phyloP scores from a whole-genome alignment of 805 yeast species.

The Saccharomycopsis sp. region DNA sequence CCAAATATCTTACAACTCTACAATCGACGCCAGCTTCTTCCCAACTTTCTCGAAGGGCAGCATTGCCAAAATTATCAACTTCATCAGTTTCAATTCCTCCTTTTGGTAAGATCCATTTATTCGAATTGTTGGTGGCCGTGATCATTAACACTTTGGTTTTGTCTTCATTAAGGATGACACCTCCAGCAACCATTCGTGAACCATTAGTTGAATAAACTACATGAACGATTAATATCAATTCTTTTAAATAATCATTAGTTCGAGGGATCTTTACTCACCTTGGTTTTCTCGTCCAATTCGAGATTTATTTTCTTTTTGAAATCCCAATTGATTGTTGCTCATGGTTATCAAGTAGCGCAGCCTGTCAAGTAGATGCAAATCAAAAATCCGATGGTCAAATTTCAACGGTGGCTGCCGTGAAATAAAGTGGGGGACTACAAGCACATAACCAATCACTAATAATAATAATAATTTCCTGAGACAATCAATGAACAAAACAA shows the following conservation, averaged over 20 bases:
- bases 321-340: too few relatives aligned
- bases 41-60: conserved; percentile 91
- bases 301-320: too few relatives aligned
- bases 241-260: background rate
- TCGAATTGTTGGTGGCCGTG: conserved; percentile 60
- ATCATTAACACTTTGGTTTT: conserved; percentile 67
- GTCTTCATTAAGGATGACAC: conserved; percentile 59
- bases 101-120: conserved; percentile 86
- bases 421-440: too few relatives aligned
- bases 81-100: conserved; percentile 94
- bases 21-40: conserved; percentile 95
- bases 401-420: too few relatives aligned
- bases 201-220: conserved; percentile 32
- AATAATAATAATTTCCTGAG: too few relatives aligned
- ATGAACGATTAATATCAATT: too few relatives aligned
- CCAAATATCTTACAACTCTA: conserved; percentile 45
- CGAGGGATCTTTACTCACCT: conserved; percentile 33
- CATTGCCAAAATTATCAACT: conserved; percentile 31
- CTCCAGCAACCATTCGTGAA: conserved; percentile 89
- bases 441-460: too few relatives aligned
- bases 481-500: too few relatives aligned
- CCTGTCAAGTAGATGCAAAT: too few relatives aligned
- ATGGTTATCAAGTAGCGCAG: too few relatives aligned
- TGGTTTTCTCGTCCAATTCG: conserved; percentile 56
- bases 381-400: too few relatives aligned